Percentiles rank a stretch among this genome's conserved stretches.
Conservation (phyloP, 2,329 filamentous ascomycete genomes). For the Blastomyces silverae region DNA sequence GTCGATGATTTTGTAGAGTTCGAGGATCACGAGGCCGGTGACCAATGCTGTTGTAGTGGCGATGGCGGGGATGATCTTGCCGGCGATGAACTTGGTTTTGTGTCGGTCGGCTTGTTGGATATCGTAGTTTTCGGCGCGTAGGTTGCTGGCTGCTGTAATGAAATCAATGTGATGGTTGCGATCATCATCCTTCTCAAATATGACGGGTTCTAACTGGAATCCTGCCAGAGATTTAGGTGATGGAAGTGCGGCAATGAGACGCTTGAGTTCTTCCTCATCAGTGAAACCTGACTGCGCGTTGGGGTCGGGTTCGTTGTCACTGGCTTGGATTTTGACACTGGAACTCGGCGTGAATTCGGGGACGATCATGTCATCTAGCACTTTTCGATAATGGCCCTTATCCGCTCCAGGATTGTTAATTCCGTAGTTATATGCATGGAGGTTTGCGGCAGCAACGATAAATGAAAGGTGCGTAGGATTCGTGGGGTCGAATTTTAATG, state of each 20-base stretch:
- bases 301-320: slow-evolving; percentile 90
- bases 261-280: slow-evolving; percentile 68
- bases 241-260: slow-evolving; percentile 66
- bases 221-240: slow-evolving; percentile 72
- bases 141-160: slow-evolving; percentile 93
- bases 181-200: slow-evolving; percentile 99
- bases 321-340: slow-evolving; percentile 91
- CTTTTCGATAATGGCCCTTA: slow-evolving; percentile 65
- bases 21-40: slow-evolving; percentile 84
- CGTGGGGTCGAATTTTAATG: slow-evolving; percentile 77
- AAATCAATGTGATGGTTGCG: slow-evolving; percentile 98
- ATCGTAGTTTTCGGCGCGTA: slow-evolving; percentile 96
- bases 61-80: slow-evolving; percentile 98
- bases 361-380: slow-evolving; percentile 87
- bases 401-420: slow-evolving; percentile 76
- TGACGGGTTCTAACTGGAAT: slow-evolving; percentile 83
- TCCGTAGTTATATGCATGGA: slow-evolving; percentile 96
- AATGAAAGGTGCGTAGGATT: slow-evolving; percentile 86
- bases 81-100: slow-evolving; percentile 99
- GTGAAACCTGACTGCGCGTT: slow-evolving; percentile 62
- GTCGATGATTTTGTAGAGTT: slow-evolving; percentile 94
- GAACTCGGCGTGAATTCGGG: slow-evolving; percentile 89
- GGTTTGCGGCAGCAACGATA: slow-evolving; percentile 77
- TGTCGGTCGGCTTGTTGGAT: slow-evolving; percentile 87
- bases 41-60: slow-evolving; percentile 94